Evolutionary conservation across 1,139 yeast species (phyloP).

Genomic region (Scheffersomyces illinoinensis): DNA sequence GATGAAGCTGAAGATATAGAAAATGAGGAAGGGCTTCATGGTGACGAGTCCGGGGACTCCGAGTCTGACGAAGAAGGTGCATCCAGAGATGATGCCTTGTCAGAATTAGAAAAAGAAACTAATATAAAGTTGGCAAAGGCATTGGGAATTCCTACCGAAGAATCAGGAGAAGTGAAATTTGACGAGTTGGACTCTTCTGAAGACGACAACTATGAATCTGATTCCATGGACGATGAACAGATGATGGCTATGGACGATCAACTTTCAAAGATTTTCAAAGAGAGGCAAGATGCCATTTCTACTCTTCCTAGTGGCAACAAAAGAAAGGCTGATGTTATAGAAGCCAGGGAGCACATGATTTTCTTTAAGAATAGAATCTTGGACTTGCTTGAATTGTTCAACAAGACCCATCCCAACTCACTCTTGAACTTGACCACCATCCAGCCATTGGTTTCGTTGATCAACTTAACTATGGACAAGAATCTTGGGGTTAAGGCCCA

Average conservation of each 20-base stretch:
- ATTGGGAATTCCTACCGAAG: conserved; percentile 61
- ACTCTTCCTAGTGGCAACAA: conserved; percentile 59
- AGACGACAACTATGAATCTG: conserved; percentile 58
- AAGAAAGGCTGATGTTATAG: conserved; percentile 66
- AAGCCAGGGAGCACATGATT: conserved; percentile 78
- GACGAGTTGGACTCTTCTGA: conserved; percentile 41
- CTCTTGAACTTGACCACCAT: conserved; percentile 45
- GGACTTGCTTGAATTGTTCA: conserved; percentile 70
- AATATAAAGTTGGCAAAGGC: conserved; percentile 77
- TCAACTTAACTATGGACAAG: conserved; percentile 68
- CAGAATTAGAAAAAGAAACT: conserved; percentile 67
- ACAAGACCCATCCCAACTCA: conserved; percentile 48
- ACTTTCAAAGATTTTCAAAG: conserved; percentile 79
- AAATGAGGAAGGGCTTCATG: conserved; percentile 27
- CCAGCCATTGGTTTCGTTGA: conserved; percentile 60
- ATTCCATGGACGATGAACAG: conserved; percentile 93
- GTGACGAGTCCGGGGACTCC: conserved; percentile 29
- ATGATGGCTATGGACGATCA: conserved; percentile 95
- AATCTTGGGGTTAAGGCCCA: conserved; percentile 74
- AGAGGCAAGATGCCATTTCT: conserved; percentile 65
- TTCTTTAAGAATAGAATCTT: conserved; percentile 77
- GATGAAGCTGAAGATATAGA: conserved; percentile 27
- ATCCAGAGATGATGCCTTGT: conserved; percentile 28
- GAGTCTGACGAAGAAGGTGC: conserved; percentile 19
- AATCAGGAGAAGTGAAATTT: conserved; percentile 46